Percentiles rank a stretch among this genome's conserved stretches.
phyloP scores from a whole-genome alignment of 2,329 filamentous ascomycete genomes.

The Epicoccum sorghinum region DNA sequence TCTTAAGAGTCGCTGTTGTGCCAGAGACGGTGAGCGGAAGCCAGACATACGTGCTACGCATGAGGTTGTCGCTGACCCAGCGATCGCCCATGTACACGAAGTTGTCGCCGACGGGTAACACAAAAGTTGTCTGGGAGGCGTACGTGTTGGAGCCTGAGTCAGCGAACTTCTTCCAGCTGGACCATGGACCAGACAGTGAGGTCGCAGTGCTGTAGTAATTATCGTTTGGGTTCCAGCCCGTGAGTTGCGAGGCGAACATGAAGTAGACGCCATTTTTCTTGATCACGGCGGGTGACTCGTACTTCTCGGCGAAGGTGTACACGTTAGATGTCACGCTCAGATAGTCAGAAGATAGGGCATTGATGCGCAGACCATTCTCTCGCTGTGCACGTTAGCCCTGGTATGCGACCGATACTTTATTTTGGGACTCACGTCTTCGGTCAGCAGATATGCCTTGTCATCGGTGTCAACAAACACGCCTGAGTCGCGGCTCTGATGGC shows the following conservation, averaged over 20 bases:
- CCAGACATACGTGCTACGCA: slow-evolving; percentile 68
- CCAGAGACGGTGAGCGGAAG: slow-evolving; percentile 63
- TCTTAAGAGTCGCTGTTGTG: slow-evolving; percentile 56
- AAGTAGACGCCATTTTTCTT: slow-evolving; percentile 67
- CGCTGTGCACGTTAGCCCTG: slow-evolving; percentile 49
- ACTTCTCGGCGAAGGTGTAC: slow-evolving; percentile 61
- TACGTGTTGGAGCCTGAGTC: slow-evolving; percentile 64
- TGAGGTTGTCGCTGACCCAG: slow-evolving; percentile 66
- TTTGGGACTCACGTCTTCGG: slow-evolving; percentile 60
- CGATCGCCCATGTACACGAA: slow-evolving; percentile 71
- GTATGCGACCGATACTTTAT: too few species aligned
- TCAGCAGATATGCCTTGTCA: slow-evolving; percentile 65
- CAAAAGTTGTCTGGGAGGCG: slow-evolving; percentile 64
- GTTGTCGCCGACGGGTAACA: slow-evolving; percentile 55
- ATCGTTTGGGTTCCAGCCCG: slow-evolving; percentile 65
- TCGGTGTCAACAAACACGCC: slow-evolving; percentile 68
- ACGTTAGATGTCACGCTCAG: slow-evolving; percentile 56
- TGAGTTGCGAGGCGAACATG: slow-evolving; percentile 64
- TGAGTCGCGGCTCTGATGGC: slow-evolving; percentile 63
- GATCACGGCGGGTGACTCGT: slow-evolving; percentile 68
- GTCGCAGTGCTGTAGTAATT: slow-evolving; percentile 68
- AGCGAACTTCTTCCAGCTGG: slow-evolving; percentile 64
- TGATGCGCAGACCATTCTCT: slow-evolving; percentile 63
- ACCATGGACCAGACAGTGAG: slow-evolving; percentile 66
- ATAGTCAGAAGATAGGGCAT: slow-evolving; percentile 63